Percentiles rank a stretch among this genome's conserved stretches.
Evolutionary conservation across 2,329 filamentous ascomycete genomes (phyloP).

Genomic region (Aspergillus hortae): DNA sequence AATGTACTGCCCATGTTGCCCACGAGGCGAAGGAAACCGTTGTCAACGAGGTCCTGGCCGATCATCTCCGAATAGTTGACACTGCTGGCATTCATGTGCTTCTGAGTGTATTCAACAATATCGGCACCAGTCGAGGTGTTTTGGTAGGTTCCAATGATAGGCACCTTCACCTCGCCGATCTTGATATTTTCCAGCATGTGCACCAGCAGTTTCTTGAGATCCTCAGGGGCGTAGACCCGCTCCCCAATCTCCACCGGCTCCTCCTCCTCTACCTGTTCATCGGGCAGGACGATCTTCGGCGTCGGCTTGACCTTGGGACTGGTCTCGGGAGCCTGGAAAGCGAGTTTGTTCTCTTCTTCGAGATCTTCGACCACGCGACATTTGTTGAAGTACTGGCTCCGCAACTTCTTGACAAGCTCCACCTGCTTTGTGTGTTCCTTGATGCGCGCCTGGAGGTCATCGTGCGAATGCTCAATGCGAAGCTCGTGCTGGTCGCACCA

Average conservation of each 20-base stretch:
- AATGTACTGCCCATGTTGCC: slow-evolving; percentile 95
- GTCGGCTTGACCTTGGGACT: slow-evolving; percentile 59
- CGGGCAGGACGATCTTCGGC: slow-evolving; percentile 79
- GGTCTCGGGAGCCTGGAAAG: slow-evolving; percentile 79
- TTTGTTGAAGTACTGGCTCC: slow-evolving; percentile 98
- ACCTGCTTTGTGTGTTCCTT: slow-evolving; percentile 91
- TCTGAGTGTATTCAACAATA: slow-evolving; percentile 93
- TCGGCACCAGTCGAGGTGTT: slow-evolving; percentile 90
- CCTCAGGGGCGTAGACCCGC: slow-evolving; percentile 76
- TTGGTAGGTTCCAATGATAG: slow-evolving; percentile 89
- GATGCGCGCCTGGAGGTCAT: slow-evolving; percentile 85
- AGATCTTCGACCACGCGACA: slow-evolving; percentile 93
- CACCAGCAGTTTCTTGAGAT: slow-evolving; percentile 83
- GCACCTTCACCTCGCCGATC: slow-evolving; percentile 87
- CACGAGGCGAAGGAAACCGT: slow-evolving; percentile 83
- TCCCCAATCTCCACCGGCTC: slow-evolving; percentile 89
- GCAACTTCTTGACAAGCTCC: slow-evolving; percentile 84
- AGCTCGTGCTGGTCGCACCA: slow-evolving; percentile 96
- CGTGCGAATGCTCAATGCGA: slow-evolving; percentile 88
- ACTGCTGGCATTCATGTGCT: slow-evolving; percentile 76
- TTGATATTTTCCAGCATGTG: slow-evolving; percentile 86
- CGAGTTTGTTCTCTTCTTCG: slow-evolving; percentile 97
- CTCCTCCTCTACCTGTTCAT: slow-evolving; percentile 65
- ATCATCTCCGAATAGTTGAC: slow-evolving; percentile 91
- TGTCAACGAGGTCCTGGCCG: slow-evolving; percentile 83